Conservation (phyloP, 108 stramenopile genomes). For the Nannochloropsis oceanica region DNA sequence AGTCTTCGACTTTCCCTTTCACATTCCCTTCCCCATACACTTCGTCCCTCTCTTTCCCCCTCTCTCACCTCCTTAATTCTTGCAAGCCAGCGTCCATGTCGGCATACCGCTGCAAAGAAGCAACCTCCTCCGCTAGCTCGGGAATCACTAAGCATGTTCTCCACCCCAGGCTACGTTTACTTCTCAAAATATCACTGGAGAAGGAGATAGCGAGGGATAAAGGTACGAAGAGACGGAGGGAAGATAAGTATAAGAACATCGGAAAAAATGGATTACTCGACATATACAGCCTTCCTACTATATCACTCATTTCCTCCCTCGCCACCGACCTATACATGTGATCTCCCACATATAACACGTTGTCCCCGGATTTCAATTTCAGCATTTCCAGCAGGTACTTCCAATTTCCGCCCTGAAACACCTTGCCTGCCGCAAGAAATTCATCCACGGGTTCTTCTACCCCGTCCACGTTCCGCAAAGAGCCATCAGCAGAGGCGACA, state of each 20-base stretch:
- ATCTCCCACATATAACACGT: conserved; percentile 88
- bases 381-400: conserved; percentile 68
- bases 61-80: not conserved
- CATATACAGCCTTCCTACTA: not conserved
- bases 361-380: conserved; percentile 64
- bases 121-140: conserved; percentile 13
- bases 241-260: not conserved
- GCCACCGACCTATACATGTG: conserved; percentile 85
- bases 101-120: not conserved
- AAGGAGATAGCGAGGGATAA: too few relatives aligned
- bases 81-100: not conserved
- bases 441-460: conserved; percentile 50
- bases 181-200: not conserved
- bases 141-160: conserved; percentile 48
- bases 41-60: too few relatives aligned
- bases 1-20: too few relatives aligned
- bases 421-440: conserved; percentile 65
- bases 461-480: conserved; percentile 71
- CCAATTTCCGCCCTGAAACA: conserved; percentile 90
- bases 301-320: conserved; percentile 26
- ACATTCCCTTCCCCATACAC: too few relatives aligned
- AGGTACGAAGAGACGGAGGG: too few relatives aligned
- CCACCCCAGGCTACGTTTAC: conserved; percentile 86
- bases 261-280: not conserved
- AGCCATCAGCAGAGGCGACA: conserved; percentile 50